Conservation (phyloP, 2,329 filamentous ascomycete genomes). For the Lasiodiplodia sp. region DNA sequence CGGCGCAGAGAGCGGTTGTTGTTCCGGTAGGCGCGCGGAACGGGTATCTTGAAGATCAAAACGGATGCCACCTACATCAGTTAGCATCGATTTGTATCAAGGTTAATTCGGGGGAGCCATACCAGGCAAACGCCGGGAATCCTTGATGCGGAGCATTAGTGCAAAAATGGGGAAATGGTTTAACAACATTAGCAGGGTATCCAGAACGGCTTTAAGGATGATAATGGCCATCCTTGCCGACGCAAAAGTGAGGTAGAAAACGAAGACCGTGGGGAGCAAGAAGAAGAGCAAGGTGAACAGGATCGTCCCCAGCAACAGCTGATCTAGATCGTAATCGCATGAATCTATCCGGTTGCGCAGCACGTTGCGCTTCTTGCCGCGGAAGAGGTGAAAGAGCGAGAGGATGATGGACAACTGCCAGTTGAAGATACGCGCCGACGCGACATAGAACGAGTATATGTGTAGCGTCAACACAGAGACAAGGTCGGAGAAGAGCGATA, state of each 20-base stretch:
- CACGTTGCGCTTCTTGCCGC: constrained; percentile 97
- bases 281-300: constrained; percentile 96
- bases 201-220: constrained; percentile 85
- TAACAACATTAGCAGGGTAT: constrained; percentile 89
- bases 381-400: constrained; percentile 97
- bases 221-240: constrained; percentile 95
- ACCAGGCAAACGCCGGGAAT: constrained; percentile 87
- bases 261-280: constrained; percentile 89
- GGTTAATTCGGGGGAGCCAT: constrained; percentile 36
- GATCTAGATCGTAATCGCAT: constrained; percentile 97
- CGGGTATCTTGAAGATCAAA: constrained; percentile 86
- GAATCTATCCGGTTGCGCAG: constrained; percentile 97
- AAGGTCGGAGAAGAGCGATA: constrained; percentile 93
- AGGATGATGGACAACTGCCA: constrained; percentile 98
- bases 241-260: constrained; percentile 97
- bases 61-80: constrained; percentile 72
- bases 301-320: constrained; percentile 94
- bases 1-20: constrained; percentile 55
- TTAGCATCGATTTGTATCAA: not conserved
- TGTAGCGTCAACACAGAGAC: constrained; percentile 91
- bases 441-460: constrained; percentile 98
- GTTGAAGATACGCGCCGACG: constrained; percentile 95
- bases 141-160: constrained; percentile 93
- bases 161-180: constrained; percentile 99
- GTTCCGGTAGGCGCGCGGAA: constrained; percentile 42